Percentiles rank a stretch among this genome's conserved stretches.
These are phyloP conservation scores for Sugiyamaella novakii DNA, from an alignment of 1,139 yeast species.

Conservation along the genomic window DNA sequence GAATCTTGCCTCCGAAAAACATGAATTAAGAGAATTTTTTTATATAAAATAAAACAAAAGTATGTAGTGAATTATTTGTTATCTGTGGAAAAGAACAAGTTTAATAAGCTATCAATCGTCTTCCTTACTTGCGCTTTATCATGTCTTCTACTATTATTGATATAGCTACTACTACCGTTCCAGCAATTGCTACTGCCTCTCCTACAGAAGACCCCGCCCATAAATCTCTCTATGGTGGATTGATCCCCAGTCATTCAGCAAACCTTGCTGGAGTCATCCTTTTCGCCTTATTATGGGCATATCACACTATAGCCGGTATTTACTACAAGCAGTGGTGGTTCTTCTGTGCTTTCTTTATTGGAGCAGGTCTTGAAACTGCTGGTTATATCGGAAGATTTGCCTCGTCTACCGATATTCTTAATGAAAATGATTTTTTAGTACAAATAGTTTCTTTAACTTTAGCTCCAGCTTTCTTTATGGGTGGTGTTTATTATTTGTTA, in stretches of 20 bases:
- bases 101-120: too few species aligned
- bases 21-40: too few species aligned
- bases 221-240: conserved; percentile 47
- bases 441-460: conserved; percentile 74
- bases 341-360: conserved; percentile 60
- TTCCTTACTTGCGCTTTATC: too few species aligned
- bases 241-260: conserved; percentile 48
- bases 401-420: conserved; percentile 45
- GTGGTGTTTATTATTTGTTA: conserved; percentile 75
- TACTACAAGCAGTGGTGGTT: conserved; percentile 74
- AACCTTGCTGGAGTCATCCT: conserved; percentile 55
- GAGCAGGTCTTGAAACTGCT: conserved; percentile 62
- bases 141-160: conserved; percentile 12
- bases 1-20: too few species aligned
- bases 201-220: neutral
- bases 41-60: too few species aligned
- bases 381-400: conserved; percentile 72
- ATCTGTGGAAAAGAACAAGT: too few species aligned
- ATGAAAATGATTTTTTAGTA: conserved; percentile 53
- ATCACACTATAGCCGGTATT: conserved; percentile 48
- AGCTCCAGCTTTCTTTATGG: conserved; percentile 90
- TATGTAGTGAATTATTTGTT: too few species aligned
- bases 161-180: conserved; percentile 10
- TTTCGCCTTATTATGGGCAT: conserved; percentile 48
- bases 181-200: conserved; percentile 6